Percentiles rank a stretch among this genome's conserved stretches.
phyloP scores from a whole-genome alignment of 768 basidiomycete species.

The Tulasnella sp. region DNA sequence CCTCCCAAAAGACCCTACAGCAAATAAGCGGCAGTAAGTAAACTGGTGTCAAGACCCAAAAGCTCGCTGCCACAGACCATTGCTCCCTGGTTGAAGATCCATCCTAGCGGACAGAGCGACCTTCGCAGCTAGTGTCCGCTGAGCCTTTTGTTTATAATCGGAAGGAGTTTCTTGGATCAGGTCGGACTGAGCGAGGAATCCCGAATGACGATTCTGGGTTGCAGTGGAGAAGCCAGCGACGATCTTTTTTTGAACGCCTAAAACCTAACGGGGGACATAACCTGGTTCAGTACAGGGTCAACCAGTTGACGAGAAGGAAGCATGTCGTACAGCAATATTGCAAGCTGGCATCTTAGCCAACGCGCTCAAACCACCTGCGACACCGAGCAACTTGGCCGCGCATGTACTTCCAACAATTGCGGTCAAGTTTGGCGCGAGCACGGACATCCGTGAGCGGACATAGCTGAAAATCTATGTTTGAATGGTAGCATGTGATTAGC shows the following conservation, averaged over 20 bases:
- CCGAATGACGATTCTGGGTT: slow-evolving; percentile 86
- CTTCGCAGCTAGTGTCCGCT: slow-evolving; percentile 92
- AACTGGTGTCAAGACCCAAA: not conserved
- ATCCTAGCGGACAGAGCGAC: slow-evolving; percentile 85
- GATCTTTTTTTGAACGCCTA: slow-evolving; percentile 92
- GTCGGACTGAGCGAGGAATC: slow-evolving; percentile 94
- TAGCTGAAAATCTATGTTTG: slow-evolving; percentile 85
- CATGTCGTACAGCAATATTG: slow-evolving; percentile 78
- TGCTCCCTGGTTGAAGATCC: slow-evolving; percentile 81
- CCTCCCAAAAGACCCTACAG: slow-evolving; percentile 64
- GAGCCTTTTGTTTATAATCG: slow-evolving; percentile 87
- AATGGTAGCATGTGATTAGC: slow-evolving; percentile 4
- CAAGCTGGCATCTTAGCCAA: slow-evolving; percentile 93
- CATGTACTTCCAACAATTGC: slow-evolving; percentile 98
- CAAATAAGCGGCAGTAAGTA: not conserved
- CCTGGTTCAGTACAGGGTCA: not conserved
- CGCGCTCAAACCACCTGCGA: slow-evolving; percentile 87
- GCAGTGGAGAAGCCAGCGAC: slow-evolving; percentile 85
- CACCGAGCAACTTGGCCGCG: slow-evolving; percentile 96
- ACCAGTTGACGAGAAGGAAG: too few relatives aligned
- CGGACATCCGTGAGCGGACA: slow-evolving; percentile 98
- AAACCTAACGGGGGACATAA: slow-evolving; percentile 54
- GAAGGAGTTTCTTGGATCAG: slow-evolving; percentile 78
- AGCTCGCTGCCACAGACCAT: slow-evolving; percentile 51
- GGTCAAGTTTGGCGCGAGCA: slow-evolving; percentile 96